phyloP scores from a whole-genome alignment of 208 protist genomes.

The Crithidia mellificae region DNA sequence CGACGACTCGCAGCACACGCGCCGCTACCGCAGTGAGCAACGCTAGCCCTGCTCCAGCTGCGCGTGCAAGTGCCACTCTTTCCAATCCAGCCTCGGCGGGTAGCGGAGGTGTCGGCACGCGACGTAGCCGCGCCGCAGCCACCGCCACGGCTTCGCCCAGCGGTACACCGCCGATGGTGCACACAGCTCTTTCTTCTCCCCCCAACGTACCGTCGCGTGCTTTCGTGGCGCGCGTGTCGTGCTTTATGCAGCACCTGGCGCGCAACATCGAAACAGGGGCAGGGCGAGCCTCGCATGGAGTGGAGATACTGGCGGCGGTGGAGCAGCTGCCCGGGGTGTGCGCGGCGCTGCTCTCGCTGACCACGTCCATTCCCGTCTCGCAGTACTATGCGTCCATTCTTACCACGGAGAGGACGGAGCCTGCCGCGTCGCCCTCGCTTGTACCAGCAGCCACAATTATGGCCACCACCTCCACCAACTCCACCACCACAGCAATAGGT shows the following conservation, averaged over 20 bases:
- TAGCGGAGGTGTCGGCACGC: too few species aligned
- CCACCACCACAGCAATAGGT: too few species aligned
- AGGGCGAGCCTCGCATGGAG: conserved; percentile 21
- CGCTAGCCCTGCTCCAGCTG: too few species aligned
- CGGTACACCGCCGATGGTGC: too few species aligned
- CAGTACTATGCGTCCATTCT: conserved; percentile 20
- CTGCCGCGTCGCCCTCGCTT: not conserved
- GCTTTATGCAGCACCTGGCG: conserved; percentile 28
- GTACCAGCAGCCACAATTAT: too few species aligned
- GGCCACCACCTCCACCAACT: too few species aligned
- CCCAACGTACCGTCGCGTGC: conserved; percentile 8
- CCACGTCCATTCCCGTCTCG: conserved; percentile 14
- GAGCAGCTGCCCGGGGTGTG: conserved; percentile 37
- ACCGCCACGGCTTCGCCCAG: not conserved
- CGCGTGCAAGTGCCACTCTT: too few species aligned
- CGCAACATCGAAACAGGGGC: conserved; percentile 9
- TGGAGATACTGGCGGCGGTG: conserved; percentile 19
- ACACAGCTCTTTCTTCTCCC: too few species aligned
- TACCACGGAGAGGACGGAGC: not conserved
- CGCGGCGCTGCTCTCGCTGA: conserved; percentile 19
- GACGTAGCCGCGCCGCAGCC: too few species aligned
- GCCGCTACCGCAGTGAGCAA: too few species aligned
- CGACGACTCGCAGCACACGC: too few species aligned
- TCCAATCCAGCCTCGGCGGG: too few species aligned
- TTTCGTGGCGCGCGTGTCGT: conserved; percentile 22